Percentiles rank a stretch among this genome's conserved stretches.
These are phyloP conservation scores for Vickermania spadyakhi DNA, from an alignment of 208 protist species.

Conservation along the genomic window DNA sequence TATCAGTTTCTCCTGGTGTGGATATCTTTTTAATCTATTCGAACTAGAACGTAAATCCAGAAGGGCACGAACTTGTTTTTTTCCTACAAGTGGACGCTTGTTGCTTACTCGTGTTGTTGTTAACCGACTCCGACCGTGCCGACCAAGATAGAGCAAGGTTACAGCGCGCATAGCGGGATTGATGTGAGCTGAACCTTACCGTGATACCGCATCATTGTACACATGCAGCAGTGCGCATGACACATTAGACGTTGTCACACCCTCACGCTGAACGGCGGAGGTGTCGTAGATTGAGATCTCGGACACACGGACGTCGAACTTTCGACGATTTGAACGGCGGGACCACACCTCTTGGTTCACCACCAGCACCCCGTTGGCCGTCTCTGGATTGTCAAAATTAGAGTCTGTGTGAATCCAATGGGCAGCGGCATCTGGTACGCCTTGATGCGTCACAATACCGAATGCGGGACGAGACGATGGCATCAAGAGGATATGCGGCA, in stretches of 20 bases:
- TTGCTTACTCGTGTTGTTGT: too few species aligned
- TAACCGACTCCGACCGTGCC: too few species aligned
- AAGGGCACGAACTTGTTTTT: too few species aligned
- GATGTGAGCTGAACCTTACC: too few species aligned
- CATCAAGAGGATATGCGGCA: conserved; percentile 80
- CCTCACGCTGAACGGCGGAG: conserved; percentile 28
- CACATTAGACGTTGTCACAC: conserved; percentile 53
- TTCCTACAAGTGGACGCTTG: too few species aligned
- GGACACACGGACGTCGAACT: conserved; percentile 67
- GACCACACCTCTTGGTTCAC: conserved; percentile 81
- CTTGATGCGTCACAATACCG: conserved; percentile 60
- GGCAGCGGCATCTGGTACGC: conserved; percentile 5
- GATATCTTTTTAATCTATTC: too few species aligned
- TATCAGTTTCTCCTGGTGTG: too few species aligned
- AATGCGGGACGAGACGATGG: conserved; percentile 70
- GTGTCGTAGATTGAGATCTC: conserved; percentile 75
- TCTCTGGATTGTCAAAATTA: conserved; percentile 21
- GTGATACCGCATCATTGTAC: too few species aligned
- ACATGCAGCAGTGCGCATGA: conserved; percentile 68
- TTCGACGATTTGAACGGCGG: conserved; percentile 21
- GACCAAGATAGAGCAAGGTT: too few species aligned
- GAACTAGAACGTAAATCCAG: too few species aligned
- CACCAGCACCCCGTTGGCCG: conserved; percentile 60
- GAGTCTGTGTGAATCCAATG: conserved; percentile 8
- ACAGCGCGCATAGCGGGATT: too few species aligned